Percentiles rank a stretch among this genome's conserved stretches.
phyloP scores from a whole-genome alignment of 306 rosid genomes.

The Casuarina glauca region DNA sequence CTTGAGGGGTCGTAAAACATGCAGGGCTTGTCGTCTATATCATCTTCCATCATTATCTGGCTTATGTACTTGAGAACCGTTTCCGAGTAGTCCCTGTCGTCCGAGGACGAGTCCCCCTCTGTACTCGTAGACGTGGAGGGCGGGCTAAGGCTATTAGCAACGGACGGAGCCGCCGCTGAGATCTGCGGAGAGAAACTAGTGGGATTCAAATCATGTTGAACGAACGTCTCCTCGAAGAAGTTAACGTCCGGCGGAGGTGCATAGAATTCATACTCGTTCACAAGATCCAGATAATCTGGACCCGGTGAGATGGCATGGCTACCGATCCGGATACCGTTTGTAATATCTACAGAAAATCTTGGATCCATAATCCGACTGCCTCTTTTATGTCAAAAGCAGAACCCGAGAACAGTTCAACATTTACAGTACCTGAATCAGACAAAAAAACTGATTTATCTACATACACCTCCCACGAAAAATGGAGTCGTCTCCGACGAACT shows the following conservation, averaged over 20 bases:
- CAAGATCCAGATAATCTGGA: constrained; percentile 17
- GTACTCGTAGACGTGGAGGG: constrained; percentile 11
- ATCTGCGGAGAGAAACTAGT: constrained; percentile 7
- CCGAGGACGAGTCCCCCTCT: background rate
- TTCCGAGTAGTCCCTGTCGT: background rate
- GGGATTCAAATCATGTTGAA: constrained; percentile 20
- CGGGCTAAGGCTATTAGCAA: constrained; percentile 20
- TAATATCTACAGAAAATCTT: constrained; percentile 29
- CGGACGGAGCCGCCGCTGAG: background rate
- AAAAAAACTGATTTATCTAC: no score
- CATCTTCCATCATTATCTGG: constrained; percentile 13
- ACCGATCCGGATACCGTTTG: constrained; percentile 14
- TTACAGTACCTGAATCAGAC: no score
- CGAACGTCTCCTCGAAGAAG: background rate
- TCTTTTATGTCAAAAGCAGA: background rate
- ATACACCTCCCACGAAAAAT: no score
- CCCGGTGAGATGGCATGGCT: constrained; percentile 4
- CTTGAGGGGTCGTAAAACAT: constrained; percentile 8
- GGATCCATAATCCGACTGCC: constrained; percentile 32
- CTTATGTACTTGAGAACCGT: constrained; percentile 4
- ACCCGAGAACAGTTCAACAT: no score
- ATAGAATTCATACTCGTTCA: constrained; percentile 12
- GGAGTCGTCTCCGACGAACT: no score
- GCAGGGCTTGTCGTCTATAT: constrained; percentile 6
- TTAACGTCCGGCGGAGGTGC: constrained; percentile 24